Evolutionary conservation across 352 stramenopile genomes (phyloP).

Genomic region (Globisporangium emineosum): DNA sequence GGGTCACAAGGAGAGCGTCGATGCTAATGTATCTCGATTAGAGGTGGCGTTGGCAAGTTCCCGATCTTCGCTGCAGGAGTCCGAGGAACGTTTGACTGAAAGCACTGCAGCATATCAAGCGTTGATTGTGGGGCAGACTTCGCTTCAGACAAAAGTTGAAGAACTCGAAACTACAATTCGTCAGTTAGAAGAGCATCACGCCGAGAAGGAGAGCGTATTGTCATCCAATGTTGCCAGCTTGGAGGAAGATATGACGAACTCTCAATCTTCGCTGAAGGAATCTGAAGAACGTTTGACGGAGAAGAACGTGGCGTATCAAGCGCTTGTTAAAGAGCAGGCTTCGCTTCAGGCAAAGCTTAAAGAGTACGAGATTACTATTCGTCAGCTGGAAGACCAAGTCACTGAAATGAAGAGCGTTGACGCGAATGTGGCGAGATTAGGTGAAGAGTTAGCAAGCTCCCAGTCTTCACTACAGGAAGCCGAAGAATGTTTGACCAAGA

Average conservation of each 20-base stretch:
- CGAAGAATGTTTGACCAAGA: not conserved
- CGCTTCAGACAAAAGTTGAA: not conserved
- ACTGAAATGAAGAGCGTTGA: not conserved
- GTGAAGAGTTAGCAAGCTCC: not conserved
- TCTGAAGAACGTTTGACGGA: not conserved
- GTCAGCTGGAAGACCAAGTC: constrained; percentile 3
- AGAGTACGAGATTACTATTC: constrained; percentile 4
- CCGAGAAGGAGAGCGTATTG: constrained; percentile 8
- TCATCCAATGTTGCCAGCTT: not conserved
- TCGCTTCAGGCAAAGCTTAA: not conserved
- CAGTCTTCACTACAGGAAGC: not conserved
- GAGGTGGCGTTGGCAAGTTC: not conserved
- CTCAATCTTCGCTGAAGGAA: not conserved
- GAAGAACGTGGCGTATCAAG: not conserved
- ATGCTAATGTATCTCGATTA: not conserved
- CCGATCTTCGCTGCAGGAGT: not conserved
- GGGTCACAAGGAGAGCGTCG: not conserved
- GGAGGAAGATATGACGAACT: not conserved
- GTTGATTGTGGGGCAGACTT: not conserved
- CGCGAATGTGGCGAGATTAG: not conserved
- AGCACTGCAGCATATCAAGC: not conserved
- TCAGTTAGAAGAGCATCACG: constrained; percentile 10
- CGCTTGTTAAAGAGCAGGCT: not conserved
- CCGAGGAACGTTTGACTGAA: not conserved
- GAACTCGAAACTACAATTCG: not conserved